phyloP scores from a whole-genome alignment of 768 basidiomycete species.

The Suillus ampliporus region DNA sequence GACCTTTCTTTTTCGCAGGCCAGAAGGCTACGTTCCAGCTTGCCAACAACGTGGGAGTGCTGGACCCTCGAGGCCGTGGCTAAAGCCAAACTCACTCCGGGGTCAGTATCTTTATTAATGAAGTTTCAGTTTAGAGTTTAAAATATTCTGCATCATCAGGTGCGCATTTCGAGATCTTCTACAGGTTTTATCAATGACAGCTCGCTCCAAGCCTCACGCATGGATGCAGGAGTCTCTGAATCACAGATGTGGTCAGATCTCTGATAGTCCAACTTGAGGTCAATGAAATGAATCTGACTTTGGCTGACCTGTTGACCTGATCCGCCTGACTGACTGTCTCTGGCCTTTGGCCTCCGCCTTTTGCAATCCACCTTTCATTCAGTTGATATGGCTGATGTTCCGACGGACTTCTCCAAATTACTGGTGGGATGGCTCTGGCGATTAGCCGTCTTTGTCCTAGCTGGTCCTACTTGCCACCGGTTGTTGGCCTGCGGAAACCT shows the following conservation, averaged over 20 bases:
- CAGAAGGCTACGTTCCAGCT: not conserved
- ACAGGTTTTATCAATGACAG: not conserved
- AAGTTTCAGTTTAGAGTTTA: not conserved
- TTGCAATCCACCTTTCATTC: not conserved
- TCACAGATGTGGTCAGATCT: not conserved
- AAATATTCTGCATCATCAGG: not conserved
- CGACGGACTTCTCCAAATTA: not conserved
- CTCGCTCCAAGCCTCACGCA: not conserved
- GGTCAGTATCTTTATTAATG: not conserved
- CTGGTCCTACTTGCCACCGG: not conserved
- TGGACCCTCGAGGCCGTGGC: not conserved
- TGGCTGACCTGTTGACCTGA: not conserved
- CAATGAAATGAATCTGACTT: not conserved
- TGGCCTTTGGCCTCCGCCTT: not conserved
- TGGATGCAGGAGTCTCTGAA: not conserved
- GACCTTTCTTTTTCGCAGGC: too few species aligned
- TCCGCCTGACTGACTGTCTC: not conserved
- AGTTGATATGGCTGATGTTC: too few species aligned
- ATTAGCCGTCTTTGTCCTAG: not conserved
- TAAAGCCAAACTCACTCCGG: not conserved
- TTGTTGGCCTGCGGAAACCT: not conserved
- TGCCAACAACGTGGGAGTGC: not conserved
- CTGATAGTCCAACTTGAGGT: not conserved
- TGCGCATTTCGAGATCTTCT: not conserved
- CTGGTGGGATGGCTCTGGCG: not conserved